Conservation (phyloP, 306 rosid species). For the Castanea crenata region DNA sequence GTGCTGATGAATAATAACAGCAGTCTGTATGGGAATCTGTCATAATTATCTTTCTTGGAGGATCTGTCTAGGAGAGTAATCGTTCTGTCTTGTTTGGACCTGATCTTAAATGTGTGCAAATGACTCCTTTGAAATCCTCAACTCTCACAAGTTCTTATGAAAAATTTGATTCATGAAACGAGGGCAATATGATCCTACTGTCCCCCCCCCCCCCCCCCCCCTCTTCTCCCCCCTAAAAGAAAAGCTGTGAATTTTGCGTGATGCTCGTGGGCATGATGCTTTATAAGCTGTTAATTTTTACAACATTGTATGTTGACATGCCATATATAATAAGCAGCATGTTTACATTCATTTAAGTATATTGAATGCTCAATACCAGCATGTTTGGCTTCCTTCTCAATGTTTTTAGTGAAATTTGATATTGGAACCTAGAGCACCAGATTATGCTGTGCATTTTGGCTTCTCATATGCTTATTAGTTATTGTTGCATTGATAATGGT, state of each 20-base stretch:
- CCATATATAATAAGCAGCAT: not conserved
- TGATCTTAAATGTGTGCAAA: not conserved
- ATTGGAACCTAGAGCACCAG: not conserved
- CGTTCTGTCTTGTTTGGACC: too few relatives aligned
- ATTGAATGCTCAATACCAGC: not conserved
- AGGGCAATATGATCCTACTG: not conserved
- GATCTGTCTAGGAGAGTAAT: too few relatives aligned
- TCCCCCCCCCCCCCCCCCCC: too few relatives aligned
- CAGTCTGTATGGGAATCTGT: too few relatives aligned
- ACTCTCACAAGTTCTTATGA: not conserved
- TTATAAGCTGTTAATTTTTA: not conserved
- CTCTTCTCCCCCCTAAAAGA: not conserved
- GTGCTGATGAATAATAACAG: too few relatives aligned
- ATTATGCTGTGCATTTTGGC: not conserved
- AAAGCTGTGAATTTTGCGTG: not conserved
- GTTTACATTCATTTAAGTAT: not conserved
- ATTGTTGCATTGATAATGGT: not conserved
- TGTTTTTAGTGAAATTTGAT: not conserved
- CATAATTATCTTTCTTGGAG: too few relatives aligned
- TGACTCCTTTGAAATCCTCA: slow-evolving; percentile 1
- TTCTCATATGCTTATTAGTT: not conserved
- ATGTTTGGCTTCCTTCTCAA: not conserved
- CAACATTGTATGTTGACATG: not conserved
- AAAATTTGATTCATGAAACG: not conserved
- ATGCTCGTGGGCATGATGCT: not conserved